phyloP scores from a whole-genome alignment of 148 eudicot genomes.

The Rhododendron griersonianum region DNA sequence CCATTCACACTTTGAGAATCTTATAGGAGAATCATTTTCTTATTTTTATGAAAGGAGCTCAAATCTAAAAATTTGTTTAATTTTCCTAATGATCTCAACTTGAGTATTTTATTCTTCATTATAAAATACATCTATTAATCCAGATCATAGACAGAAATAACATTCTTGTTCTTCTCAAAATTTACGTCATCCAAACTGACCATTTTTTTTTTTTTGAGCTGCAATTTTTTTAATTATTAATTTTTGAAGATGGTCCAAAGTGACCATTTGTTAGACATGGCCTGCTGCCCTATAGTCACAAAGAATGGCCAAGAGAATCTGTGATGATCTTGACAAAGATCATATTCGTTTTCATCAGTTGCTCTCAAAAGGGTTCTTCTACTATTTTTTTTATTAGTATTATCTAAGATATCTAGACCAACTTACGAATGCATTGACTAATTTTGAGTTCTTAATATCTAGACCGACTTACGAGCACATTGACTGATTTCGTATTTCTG shows the following conservation, averaged over 20 bases:
- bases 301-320: conserved; percentile 14
- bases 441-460: neutral
- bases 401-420: neutral
- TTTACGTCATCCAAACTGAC: neutral
- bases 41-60: neutral
- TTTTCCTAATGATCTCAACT: neutral
- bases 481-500: neutral
- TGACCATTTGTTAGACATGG: neutral
- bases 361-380: conserved; percentile 10
- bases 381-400: neutral
- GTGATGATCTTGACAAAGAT: conserved; percentile 17
- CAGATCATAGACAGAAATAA: neutral
- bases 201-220: neutral
- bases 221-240: too few species aligned
- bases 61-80: neutral
- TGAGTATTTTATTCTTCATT: too few species aligned
- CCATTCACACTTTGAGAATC: too few species aligned
- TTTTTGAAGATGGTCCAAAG: neutral
- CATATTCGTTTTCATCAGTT: conserved; percentile 16
- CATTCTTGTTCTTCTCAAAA: neutral
- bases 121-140: neutral
- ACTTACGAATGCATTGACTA: neutral
- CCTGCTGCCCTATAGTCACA: neutral
- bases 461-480: neutral
- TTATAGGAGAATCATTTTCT: too few species aligned